These are phyloP conservation scores for Apodospora peruviana DNA, from an alignment of 495 filamentous ascomycete genomes.

Conservation along the genomic window DNA sequence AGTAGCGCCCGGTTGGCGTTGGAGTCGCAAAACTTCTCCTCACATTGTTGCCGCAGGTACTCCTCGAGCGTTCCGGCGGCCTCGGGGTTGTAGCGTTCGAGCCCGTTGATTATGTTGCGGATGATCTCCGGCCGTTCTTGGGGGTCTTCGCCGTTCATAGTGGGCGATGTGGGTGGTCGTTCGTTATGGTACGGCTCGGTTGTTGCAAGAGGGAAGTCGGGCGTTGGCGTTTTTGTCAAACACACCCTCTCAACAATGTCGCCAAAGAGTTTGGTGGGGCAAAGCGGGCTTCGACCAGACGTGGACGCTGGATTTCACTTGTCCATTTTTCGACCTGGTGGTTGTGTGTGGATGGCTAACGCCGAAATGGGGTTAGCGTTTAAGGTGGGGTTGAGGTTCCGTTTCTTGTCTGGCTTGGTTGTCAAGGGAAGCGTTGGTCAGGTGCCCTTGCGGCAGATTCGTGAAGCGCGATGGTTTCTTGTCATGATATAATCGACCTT, in stretches of 20 bases:
- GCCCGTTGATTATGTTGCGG: slow-evolving; percentile 83
- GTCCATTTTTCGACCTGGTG: background rate
- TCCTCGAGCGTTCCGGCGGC: slow-evolving; percentile 91
- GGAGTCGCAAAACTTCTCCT: slow-evolving; percentile 86
- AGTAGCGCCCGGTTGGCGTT: slow-evolving; percentile 93
- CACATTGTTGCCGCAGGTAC: slow-evolving; percentile 92
- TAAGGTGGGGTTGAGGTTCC: background rate
- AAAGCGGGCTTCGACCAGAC: background rate
- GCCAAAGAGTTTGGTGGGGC: slow-evolving; percentile 19
- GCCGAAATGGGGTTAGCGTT: slow-evolving; percentile 20
- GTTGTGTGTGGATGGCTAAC: background rate
- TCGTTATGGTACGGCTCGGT: slow-evolving; percentile 1
- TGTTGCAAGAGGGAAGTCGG: background rate
- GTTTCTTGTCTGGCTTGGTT: background rate
- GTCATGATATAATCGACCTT: background rate
- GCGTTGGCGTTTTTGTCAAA: slow-evolving; percentile 2
- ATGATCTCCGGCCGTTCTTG: slow-evolving; percentile 80
- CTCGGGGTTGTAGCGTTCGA: slow-evolving; percentile 98
- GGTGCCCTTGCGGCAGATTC: slow-evolving; percentile 22
- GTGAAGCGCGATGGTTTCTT: slow-evolving; percentile 2
- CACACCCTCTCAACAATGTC: slow-evolving; percentile 1
- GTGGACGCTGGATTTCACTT: background rate
- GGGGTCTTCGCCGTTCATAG: slow-evolving; percentile 52
- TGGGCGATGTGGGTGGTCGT: slow-evolving; percentile 25
- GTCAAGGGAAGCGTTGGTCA: slow-evolving; percentile 11